Base-by-base conservation (phyloP, 2,329 filamentous ascomycete species). In the Trichophyton simii region DNA sequence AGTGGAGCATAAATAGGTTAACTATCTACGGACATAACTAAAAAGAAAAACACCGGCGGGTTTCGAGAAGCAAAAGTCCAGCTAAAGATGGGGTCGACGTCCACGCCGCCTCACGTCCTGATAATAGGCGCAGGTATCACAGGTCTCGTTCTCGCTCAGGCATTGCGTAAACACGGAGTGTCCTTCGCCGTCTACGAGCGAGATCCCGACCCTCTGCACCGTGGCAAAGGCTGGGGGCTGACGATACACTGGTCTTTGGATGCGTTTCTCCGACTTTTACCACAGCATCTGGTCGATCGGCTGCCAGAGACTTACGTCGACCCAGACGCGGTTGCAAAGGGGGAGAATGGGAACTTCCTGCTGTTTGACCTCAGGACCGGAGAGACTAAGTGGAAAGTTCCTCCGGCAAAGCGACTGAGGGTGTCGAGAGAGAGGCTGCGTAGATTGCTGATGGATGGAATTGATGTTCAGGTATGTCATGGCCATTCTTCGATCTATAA, bases 241-340 rank as follows among this genome's bases (percentile, higher is more conserved):
- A 86, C 83, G 0, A 73, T 87, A 61, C 82, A 86, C 68, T 87
- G 83, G 83, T 82, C 57, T 13, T 31, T 63, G 15, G 52, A 52
- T 28, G 41, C 55, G 3, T 59, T 63, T 18, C 42, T 58, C 8
- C 36, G 22, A 3, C 41, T 48, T 20, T 46, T 63, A 31, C 62
- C 62, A 3, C 28, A 58, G n/a, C 15, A 58, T n/a, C 36, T 63
- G 13, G 13, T 61, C 48, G 54, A 63, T 41, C 60, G 76, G 0
- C 69, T 84, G 1, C 75, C 77, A 0, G 77, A 80, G 55, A 75
- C 79, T 0, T 82, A 80, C 66, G 80, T 86, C 50, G 80, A 82
- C 68, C 73, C 77, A n/a, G 69, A 73, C 62, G 77, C 82, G 66
- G 78, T 79, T 9, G 70, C 72, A 61, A 69, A 75, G 58, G 77